Evolutionary conservation across 441 rosid genomes (phyloP).

Genomic region (Pelargonium australe): DNA sequence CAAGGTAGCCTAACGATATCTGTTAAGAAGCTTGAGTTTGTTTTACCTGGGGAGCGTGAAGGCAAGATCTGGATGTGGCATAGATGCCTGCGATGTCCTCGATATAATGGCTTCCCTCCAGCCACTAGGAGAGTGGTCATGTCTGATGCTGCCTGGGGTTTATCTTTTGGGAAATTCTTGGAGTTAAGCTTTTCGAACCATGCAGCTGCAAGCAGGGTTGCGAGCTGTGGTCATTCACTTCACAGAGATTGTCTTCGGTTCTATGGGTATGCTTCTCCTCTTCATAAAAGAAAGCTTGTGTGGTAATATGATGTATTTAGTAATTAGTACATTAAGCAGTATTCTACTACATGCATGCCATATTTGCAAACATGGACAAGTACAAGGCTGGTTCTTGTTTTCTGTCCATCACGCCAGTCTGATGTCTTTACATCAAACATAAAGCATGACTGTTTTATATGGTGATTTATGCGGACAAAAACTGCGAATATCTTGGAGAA

Average conservation of each 20-base stretch:
- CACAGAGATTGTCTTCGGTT: slow-evolving; percentile 99
- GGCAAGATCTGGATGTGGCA: slow-evolving; percentile 99
- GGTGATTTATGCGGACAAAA: background rate
- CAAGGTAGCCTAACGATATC: slow-evolving; percentile 97
- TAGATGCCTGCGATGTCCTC: slow-evolving; percentile 86
- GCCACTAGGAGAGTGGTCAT: slow-evolving; percentile 86
- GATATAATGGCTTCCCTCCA: slow-evolving; percentile 76
- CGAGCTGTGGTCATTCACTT: slow-evolving; percentile 97
- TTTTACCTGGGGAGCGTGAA: slow-evolving; percentile 81
- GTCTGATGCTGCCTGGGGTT: slow-evolving; percentile 99
- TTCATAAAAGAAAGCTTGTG: slow-evolving; percentile 7
- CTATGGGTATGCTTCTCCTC: slow-evolving; percentile 64
- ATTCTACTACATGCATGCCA: background rate
- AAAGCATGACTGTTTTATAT: background rate
- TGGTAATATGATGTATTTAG: slow-evolving; percentile 1
- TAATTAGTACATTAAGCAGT: background rate
- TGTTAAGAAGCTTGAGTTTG: slow-evolving; percentile 69
- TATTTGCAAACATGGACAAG: background rate
- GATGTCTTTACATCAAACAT: background rate
- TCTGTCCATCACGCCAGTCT: background rate
- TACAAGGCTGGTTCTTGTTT: background rate
- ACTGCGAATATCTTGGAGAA: background rate
- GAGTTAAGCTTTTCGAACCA: slow-evolving; percentile 99
- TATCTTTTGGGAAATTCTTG: slow-evolving; percentile 95
- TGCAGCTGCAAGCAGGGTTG: slow-evolving; percentile 99